Conservation (phyloP, 2,329 filamentous ascomycete genomes). For the Phyllosticta ampelicida region DNA sequence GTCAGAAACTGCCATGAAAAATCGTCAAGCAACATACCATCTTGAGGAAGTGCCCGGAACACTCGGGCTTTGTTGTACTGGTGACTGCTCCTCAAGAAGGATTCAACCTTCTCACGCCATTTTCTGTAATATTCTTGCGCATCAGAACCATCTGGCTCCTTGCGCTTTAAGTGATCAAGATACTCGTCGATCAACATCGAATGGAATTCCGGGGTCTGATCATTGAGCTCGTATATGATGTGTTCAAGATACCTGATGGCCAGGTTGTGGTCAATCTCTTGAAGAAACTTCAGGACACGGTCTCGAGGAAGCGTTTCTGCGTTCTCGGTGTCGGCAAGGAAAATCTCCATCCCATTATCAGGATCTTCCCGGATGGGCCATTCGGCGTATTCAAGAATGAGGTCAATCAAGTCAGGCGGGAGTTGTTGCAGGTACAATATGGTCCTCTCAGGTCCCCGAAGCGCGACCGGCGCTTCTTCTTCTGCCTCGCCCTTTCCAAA, state of each 20-base stretch:
- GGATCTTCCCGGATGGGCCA: conserved; percentile 73
- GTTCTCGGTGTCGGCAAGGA: conserved; percentile 87
- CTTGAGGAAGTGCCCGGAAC: conserved; percentile 64
- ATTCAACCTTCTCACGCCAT: conserved; percentile 56
- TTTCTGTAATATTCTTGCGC: conserved; percentile 27
- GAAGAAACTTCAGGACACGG: conserved; percentile 63
- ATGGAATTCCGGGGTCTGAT: conserved; percentile 76
- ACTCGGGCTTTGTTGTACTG: conserved; percentile 74
- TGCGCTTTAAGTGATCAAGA: conserved; percentile 41
- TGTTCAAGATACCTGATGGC: conserved; percentile 83
- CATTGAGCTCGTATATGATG: conserved; percentile 76
- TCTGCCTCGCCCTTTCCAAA: conserved; percentile 55
- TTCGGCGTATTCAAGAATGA: conserved; percentile 81
- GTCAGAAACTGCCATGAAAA: conserved; percentile 5
- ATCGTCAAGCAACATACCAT: conserved; percentile 46
- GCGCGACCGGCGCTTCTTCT: conserved; percentile 37
- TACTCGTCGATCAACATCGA: conserved; percentile 69
- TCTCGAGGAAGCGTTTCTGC: conserved; percentile 78
- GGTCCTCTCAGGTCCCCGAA: conserved; percentile 75
- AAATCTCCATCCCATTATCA: conserved; percentile 78
- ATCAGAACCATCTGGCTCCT: conserved; percentile 16
- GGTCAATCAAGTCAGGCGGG: conserved; percentile 74
- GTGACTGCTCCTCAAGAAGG: conserved; percentile 63
- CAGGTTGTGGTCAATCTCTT: conserved; percentile 55
- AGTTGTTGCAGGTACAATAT: conserved; percentile 85